Percentiles rank a stretch among this genome's conserved stretches.
These are phyloP conservation scores for Batkoa obscura DNA, from an alignment of 371 early-diverging fungal species.

Conservation along the genomic window DNA sequence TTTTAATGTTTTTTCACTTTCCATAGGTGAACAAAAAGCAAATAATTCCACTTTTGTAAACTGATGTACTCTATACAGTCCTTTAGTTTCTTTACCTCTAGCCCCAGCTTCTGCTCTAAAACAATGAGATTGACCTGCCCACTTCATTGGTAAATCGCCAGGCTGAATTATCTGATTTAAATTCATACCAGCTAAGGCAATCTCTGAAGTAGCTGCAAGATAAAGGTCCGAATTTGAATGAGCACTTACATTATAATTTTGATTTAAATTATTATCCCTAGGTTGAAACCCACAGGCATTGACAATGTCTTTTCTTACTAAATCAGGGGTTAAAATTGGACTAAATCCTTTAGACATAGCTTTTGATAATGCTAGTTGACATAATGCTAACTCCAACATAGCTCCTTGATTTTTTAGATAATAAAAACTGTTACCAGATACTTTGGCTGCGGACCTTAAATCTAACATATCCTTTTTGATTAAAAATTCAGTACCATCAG, in stretches of 20 bases:
- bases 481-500: slow-evolving; percentile 51
- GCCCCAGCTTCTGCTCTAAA: slow-evolving; percentile 84
- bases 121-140: slow-evolving; percentile 65
- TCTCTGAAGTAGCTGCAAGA: slow-evolving; percentile 80
- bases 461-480: slow-evolving; percentile 47
- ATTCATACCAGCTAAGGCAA: slow-evolving; percentile 76
- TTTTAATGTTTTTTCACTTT: slow-evolving; percentile 42
- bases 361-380: slow-evolving; percentile 70
- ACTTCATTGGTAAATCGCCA: slow-evolving; percentile 34
- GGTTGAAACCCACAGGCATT: slow-evolving; percentile 86
- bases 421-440: slow-evolving; percentile 74
- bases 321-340: slow-evolving; percentile 67
- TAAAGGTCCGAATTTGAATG: slow-evolving; percentile 21
- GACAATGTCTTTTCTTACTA: slow-evolving; percentile 57
- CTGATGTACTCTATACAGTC: slow-evolving; percentile 84
- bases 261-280: slow-evolving; percentile 46
- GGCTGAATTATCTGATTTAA: slow-evolving; percentile 33
- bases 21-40: slow-evolving; percentile 41
- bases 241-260: slow-evolving; percentile 59
- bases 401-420: slow-evolving; percentile 69
- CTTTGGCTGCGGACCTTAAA: slow-evolving; percentile 61
- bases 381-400: slow-evolving; percentile 64
- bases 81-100: slow-evolving; percentile 59
- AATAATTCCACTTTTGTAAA: slow-evolving; percentile 89
- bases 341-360: slow-evolving; percentile 48